Evolutionary conservation across 2,329 filamentous ascomycete species (phyloP).

Genomic region (Aspergillus sp.): DNA sequence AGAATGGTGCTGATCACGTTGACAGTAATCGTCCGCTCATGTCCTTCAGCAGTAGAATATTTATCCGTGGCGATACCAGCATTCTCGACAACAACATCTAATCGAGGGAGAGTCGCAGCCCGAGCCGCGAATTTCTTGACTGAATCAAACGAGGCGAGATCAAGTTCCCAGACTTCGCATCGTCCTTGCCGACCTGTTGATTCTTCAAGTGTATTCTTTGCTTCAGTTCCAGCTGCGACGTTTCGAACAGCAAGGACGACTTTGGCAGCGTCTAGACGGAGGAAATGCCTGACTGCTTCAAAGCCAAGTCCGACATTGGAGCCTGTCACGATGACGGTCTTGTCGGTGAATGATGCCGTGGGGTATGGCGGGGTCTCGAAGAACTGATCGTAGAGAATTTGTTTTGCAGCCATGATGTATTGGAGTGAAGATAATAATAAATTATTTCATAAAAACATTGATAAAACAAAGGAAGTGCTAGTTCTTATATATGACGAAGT

Average conservation of each 20-base stretch:
- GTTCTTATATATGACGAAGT: too few relatives aligned
- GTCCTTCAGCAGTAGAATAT: slow-evolving; percentile 6
- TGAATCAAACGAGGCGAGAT: slow-evolving; percentile 21
- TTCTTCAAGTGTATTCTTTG: slow-evolving; percentile 32
- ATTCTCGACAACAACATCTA: slow-evolving; percentile 29
- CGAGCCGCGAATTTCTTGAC: slow-evolving; percentile 28
- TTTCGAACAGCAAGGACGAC: slow-evolving; percentile 37
- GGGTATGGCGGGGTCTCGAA: neutral
- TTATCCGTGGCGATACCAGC: neutral
- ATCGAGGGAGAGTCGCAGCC: slow-evolving; percentile 15
- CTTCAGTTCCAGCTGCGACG: slow-evolving; percentile 28
- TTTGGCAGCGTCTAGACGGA: slow-evolving; percentile 24
- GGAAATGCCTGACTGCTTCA: slow-evolving; percentile 35
- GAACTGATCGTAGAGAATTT: neutral
- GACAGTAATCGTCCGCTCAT: slow-evolving; percentile 38
- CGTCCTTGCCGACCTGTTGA: slow-evolving; percentile 1
- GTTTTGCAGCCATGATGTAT: too few relatives aligned
- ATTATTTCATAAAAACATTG: too few relatives aligned
- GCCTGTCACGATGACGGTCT: slow-evolving; percentile 33
- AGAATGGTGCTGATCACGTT: slow-evolving; percentile 38
- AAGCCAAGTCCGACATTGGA: slow-evolving; percentile 36
- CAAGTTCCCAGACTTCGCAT: slow-evolving; percentile 20
- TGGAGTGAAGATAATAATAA: too few relatives aligned
- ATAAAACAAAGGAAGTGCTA: too few relatives aligned
- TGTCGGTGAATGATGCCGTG: neutral